These are phyloP conservation scores for Globisporangium cystogenes DNA, from an alignment of 352 stramenopile species.

Conservation along the genomic window DNA sequence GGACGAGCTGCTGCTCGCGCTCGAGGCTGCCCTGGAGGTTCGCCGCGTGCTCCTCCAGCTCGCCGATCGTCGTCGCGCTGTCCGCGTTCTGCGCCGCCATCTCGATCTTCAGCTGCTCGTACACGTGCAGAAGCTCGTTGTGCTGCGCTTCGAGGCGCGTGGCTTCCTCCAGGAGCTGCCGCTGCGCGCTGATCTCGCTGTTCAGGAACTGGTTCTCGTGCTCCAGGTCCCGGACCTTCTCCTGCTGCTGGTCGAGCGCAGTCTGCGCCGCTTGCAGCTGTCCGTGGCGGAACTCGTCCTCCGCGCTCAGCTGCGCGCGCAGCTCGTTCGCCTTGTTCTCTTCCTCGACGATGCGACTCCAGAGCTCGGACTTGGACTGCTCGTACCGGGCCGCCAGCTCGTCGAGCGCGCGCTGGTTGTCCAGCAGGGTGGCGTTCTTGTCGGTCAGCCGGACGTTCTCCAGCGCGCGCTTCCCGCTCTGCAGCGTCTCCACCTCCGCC, in stretches of 20 bases:
- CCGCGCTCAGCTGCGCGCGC: slow-evolving; percentile 23
- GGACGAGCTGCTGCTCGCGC: slow-evolving; percentile 40
- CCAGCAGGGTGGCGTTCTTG: slow-evolving; percentile 11
- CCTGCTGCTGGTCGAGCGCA: slow-evolving; percentile 25
- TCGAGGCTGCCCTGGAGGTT: slow-evolving; percentile 61
- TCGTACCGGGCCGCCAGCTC: slow-evolving; percentile 36
- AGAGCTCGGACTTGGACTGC: slow-evolving; percentile 28
- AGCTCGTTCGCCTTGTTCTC: slow-evolving; percentile 35
- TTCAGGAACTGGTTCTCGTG: slow-evolving; percentile 38
- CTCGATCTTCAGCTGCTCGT: slow-evolving; percentile 39
- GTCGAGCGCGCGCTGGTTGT: slow-evolving; percentile 20
- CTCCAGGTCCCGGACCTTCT: slow-evolving; percentile 30
- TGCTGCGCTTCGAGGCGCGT: slow-evolving; percentile 18
- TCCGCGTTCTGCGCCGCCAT: slow-evolving; percentile 18
- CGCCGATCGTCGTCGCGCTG: slow-evolving; percentile 23
- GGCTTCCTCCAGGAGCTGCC: slow-evolving; percentile 11
- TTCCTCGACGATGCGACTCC: slow-evolving; percentile 34
- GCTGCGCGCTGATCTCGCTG: slow-evolving; percentile 18
- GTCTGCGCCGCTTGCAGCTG: slow-evolving; percentile 14
- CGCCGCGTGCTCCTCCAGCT: slow-evolving; percentile 44
- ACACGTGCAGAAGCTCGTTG: slow-evolving; percentile 22
- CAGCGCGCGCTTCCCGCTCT: slow-evolving; percentile 32
- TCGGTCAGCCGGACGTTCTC: slow-evolving; percentile 20
- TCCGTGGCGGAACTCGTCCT: slow-evolving; percentile 18
- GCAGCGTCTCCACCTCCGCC: slow-evolving; percentile 24